Conservation (phyloP, 345 rosid genomes). For the Angophora floribunda region DNA sequence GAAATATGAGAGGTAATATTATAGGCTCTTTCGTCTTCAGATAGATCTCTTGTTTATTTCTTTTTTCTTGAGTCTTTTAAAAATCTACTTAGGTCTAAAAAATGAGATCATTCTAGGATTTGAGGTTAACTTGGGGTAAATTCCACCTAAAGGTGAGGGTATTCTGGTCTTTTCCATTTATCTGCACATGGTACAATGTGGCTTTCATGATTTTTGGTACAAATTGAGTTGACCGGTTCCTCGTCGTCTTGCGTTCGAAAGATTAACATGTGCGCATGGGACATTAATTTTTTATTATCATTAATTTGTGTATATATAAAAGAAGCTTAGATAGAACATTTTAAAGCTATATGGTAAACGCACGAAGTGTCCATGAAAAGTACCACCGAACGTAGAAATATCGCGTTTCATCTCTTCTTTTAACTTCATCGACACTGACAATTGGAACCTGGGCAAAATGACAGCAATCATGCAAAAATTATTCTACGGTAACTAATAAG, state of each 20-base stretch:
- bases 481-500: too few relatives aligned
- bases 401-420: not conserved
- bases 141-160: not conserved
- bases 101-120: not conserved
- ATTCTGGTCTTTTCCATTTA: not conserved
- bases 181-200: not conserved
- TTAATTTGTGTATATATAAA: not conserved
- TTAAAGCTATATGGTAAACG: not conserved
- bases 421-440: not conserved
- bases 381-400: not conserved
- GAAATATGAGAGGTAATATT: too few relatives aligned
- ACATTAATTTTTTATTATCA: not conserved
- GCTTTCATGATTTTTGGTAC: not conserved
- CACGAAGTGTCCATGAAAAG: not conserved
- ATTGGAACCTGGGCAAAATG: not conserved
- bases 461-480: not conserved
- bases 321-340: not conserved
- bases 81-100: too few relatives aligned
- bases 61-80: too few relatives aligned
- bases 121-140: not conserved
- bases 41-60: too few relatives aligned
- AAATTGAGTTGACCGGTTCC: not conserved
- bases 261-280: not conserved
- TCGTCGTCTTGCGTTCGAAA: not conserved
- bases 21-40: too few relatives aligned